Base-by-base conservation (phyloP, 805 yeast species). In the Millerozyma miso region DNA sequence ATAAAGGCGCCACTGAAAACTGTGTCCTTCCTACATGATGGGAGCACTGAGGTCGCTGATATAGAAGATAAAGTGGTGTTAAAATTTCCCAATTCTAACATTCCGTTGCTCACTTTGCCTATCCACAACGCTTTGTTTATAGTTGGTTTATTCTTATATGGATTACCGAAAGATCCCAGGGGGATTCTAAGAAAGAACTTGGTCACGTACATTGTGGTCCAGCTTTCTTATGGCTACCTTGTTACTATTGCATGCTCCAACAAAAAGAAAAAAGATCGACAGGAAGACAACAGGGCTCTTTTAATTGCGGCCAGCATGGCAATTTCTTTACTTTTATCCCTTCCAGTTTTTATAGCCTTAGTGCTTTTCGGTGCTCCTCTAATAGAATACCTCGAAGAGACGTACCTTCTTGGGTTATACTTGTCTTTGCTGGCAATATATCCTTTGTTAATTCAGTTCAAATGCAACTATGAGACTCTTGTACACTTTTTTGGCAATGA, bases 351-450 rank as follows among this genome's bases (percentile, higher is more conserved):
- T 46, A 43, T 62, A 6, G 45, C 59, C 1, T 58, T 84, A 37
- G 68, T 88, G 1, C 53, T 88, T 10, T 79, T 87, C 55, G 97
- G 97, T 5, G 95, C 96, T 0, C 96, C 97, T 12, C 67, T 85
- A 35, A 64, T 78, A 1, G 67, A 77, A 1, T 69, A 73, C 31
- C 45, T 74, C 26, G 50, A 45, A 6, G 83, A 80, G 54, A 87
- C 95, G 0, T 71, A 73, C 49, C 56, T 83, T 3, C 63, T 86
- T 38, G 68, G 93, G 0, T 61, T 72, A 5, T 93, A 87, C 56
- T 58, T 85, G 17, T 69, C 89, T 3, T 51, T 79, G 20, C 58
- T 89, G 33, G 63, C 80, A 0, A 67, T 80, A 8, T 83, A 77
- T 47, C 91, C 95, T 2, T 56, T 86, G n/a, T 69, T 85, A 23